Conservation (phyloP, 176 grass and related monocot species). For the Pharus latifolius region DNA sequence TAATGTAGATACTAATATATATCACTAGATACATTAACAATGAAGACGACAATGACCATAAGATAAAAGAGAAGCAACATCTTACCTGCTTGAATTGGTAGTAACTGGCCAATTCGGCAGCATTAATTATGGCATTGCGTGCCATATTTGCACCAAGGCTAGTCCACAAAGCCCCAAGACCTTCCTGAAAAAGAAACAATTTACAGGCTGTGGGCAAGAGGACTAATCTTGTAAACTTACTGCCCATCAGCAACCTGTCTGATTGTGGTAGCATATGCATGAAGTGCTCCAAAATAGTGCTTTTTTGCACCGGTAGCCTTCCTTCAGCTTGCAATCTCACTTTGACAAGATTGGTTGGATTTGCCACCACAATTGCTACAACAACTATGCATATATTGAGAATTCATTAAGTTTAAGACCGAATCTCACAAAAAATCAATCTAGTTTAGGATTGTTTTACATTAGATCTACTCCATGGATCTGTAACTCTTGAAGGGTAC, state of each 20-base stretch:
- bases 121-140: slow-evolving; percentile 85
- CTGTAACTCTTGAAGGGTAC: no score
- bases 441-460: no score
- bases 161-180: slow-evolving; percentile 66
- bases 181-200: no score
- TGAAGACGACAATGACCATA: no score
- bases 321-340: slow-evolving; percentile 84
- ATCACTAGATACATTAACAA: no score
- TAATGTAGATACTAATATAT: no score
- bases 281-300: slow-evolving; percentile 64
- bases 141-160: slow-evolving; percentile 72
- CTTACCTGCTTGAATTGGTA: slow-evolving; percentile 98
- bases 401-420: background rate
- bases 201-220: no score
- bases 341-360: slow-evolving; percentile 95
- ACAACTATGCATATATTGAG: background rate
- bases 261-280: slow-evolving; percentile 70
- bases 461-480: no score
- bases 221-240: background rate
- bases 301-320: slow-evolving; percentile 62
- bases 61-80: no score
- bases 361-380: slow-evolving; percentile 69
- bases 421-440: background rate
- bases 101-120: slow-evolving; percentile 88
- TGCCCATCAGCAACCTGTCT: slow-evolving; percentile 29